phyloP scores from a whole-genome alignment of 768 basidiomycete genomes.

The Neoboletus brunneissimus region DNA sequence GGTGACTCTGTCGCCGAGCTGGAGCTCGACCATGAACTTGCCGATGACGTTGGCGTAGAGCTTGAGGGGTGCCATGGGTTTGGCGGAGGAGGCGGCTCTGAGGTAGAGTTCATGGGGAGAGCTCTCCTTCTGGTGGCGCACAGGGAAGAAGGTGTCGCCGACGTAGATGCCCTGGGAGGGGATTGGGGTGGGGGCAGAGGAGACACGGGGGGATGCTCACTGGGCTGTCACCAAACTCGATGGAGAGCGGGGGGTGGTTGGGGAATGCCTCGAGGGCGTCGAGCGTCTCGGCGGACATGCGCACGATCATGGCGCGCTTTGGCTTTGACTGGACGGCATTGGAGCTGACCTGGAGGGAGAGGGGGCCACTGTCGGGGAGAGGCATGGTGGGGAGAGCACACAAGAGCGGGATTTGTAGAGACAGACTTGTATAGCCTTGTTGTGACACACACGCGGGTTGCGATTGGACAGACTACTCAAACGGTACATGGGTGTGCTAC shows the following conservation, averaged over 20 bases:
- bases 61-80: constrained; percentile 64
- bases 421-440: too few species aligned
- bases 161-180: constrained; percentile 58
- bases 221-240: constrained; percentile 60
- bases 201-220: constrained; percentile 38
- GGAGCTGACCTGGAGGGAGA: constrained; percentile 59
- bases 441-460: too few species aligned
- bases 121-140: constrained; percentile 52
- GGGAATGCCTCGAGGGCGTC: constrained; percentile 57
- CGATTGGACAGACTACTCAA: too few species aligned
- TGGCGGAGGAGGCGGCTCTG: constrained; percentile 53
- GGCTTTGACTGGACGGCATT: constrained; percentile 54
- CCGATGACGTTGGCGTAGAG: constrained; percentile 73
- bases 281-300: constrained; percentile 69
- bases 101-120: constrained; percentile 71
- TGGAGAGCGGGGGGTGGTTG: constrained; percentile 47
- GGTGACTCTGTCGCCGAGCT: constrained; percentile 46
- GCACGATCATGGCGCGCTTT: constrained; percentile 73
- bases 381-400: constrained; percentile 71
- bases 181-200: background rate
- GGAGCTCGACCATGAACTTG: constrained; percentile 64
- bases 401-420: too few species aligned
- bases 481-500: background rate
- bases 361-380: constrained; percentile 51
- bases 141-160: constrained; percentile 60